Conservation (phyloP, 2,329 filamentous ascomycete species). For the Alternaria sp. region DNA sequence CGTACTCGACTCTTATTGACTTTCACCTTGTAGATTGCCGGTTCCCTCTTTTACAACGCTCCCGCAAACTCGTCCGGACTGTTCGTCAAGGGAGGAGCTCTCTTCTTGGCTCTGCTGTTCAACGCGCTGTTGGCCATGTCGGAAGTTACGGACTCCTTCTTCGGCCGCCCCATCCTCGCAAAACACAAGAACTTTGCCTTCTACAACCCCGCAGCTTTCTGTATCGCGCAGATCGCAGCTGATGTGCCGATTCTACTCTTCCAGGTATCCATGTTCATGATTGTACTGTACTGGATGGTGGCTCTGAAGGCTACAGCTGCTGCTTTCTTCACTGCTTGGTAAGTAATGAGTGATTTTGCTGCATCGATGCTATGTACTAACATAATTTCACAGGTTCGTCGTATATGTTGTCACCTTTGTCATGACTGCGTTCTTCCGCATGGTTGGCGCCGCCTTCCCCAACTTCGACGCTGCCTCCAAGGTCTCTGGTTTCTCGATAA, state of each 20-base stretch:
- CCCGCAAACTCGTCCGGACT: slow-evolving; percentile 65
- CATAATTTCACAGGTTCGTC: slow-evolving; percentile 9
- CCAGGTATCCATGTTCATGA: slow-evolving; percentile 65
- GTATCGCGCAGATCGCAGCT: slow-evolving; percentile 73
- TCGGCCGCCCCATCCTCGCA: slow-evolving; percentile 79
- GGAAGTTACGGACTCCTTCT: slow-evolving; percentile 67
- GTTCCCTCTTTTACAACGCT: slow-evolving; percentile 73
- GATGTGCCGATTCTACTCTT: slow-evolving; percentile 65
- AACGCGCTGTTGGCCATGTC: slow-evolving; percentile 70
- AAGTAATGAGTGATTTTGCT: slow-evolving; percentile 72
- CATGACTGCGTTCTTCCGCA: slow-evolving; percentile 85
- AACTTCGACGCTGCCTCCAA: slow-evolving; percentile 66
- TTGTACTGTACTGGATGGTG: slow-evolving; percentile 83
- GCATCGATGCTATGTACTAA: background rate
- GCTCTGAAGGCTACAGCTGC: slow-evolving; percentile 75
- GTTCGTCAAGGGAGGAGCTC: slow-evolving; percentile 69
- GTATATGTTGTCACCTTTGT: slow-evolving; percentile 54
- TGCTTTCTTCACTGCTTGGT: slow-evolving; percentile 81
- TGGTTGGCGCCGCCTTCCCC: slow-evolving; percentile 73
- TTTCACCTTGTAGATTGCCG: slow-evolving; percentile 59
- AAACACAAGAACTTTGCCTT: slow-evolving; percentile 88
- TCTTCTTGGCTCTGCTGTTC: slow-evolving; percentile 71
- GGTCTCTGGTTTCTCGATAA: slow-evolving; percentile 61
- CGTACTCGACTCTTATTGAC: background rate
- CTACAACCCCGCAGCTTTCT: slow-evolving; percentile 81